phyloP scores from a whole-genome alignment of 495 filamentous ascomycete species.

The Lichina pygmaea region DNA sequence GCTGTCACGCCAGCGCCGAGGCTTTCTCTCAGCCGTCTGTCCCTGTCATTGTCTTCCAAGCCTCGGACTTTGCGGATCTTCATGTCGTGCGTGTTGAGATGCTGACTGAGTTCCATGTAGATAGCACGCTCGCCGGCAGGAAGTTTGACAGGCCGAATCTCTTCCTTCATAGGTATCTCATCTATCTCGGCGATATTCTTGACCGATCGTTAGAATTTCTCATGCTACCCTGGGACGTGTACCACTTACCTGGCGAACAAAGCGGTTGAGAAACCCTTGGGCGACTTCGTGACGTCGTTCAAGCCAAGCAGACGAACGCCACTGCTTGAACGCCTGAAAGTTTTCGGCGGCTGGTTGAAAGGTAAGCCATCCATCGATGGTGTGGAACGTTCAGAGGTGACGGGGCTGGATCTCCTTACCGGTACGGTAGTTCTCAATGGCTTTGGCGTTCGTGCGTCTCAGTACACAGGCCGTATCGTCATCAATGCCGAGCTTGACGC shows the following conservation, averaged over 20 bases:
- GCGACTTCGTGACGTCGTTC: constrained; percentile 19
- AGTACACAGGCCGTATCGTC: constrained; percentile 9
- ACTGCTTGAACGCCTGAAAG: constrained; percentile 18
- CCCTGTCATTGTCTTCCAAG: constrained; percentile 14
- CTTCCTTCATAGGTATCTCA: constrained; percentile 14
- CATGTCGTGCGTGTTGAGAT: constrained; percentile 17
- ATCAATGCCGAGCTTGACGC: constrained; percentile 16
- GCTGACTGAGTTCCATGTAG: constrained; percentile 21
- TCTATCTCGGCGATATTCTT: constrained; percentile 20
- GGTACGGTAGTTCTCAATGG: constrained; percentile 7
- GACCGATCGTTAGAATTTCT: neutral
- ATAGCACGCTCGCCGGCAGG: constrained; percentile 17
- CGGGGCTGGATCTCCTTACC: neutral
- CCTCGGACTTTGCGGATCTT: constrained; percentile 13
- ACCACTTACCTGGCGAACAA: constrained; percentile 17
- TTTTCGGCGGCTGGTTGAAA: constrained; percentile 14
- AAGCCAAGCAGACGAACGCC: constrained; percentile 24
- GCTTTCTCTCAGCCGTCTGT: constrained; percentile 16
- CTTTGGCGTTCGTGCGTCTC: constrained; percentile 8
- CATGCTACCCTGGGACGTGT: neutral
- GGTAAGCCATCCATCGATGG: no score
- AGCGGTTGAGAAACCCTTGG: constrained; percentile 24
- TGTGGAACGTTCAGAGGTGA: neutral
- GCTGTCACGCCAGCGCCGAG: constrained; percentile 15
- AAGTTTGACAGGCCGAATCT: constrained; percentile 14